These are phyloP conservation scores for Hypomontagnella submonticulosa DNA, from an alignment of 495 filamentous ascomycete genomes.

Conservation along the genomic window DNA sequence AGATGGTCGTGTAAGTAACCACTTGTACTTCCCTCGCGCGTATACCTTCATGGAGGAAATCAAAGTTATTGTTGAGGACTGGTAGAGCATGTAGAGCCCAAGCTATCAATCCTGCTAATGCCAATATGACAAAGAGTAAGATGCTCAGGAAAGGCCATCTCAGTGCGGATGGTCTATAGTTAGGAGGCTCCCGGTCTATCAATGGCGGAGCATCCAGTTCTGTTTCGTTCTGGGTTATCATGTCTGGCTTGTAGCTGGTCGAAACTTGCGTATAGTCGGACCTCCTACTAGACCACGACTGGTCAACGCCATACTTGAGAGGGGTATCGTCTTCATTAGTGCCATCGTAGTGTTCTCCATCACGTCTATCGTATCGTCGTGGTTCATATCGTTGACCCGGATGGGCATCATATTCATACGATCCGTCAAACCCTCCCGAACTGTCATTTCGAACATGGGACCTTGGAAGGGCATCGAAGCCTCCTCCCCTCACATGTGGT, in stretches of 20 bases:
- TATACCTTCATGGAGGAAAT: constrained; percentile 9
- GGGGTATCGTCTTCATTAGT: constrained; percentile 1
- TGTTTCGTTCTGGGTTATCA: constrained; percentile 19
- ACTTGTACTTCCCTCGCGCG: not conserved
- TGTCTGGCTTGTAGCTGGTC: constrained; percentile 27
- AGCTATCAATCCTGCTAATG: constrained; percentile 36
- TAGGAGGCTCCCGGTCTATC: constrained; percentile 30
- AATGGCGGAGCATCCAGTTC: not conserved
- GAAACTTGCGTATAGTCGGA: constrained; percentile 21
- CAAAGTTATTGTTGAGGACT: constrained; percentile 20
- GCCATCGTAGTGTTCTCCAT: not conserved
- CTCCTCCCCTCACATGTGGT: constrained; percentile 1
- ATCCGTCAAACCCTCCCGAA: constrained; percentile 10
- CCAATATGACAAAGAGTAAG: constrained; percentile 37
- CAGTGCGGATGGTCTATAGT: constrained; percentile 51
- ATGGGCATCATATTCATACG: constrained; percentile 11
- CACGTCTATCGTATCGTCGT: constrained; percentile 6
- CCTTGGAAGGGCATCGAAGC: constrained; percentile 28
- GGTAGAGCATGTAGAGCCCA: constrained; percentile 46
- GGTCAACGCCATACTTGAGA: constrained; percentile 8
- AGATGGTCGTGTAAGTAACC: constrained; percentile 6
- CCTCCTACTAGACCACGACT: constrained; percentile 12
- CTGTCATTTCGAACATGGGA: constrained; percentile 20
- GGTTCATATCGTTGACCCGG: constrained; percentile 7
- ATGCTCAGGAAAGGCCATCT: constrained; percentile 50